phyloP scores from a whole-genome alignment of 768 basidiomycete genomes.

The Rhodotorula sphaerocarpa region DNA sequence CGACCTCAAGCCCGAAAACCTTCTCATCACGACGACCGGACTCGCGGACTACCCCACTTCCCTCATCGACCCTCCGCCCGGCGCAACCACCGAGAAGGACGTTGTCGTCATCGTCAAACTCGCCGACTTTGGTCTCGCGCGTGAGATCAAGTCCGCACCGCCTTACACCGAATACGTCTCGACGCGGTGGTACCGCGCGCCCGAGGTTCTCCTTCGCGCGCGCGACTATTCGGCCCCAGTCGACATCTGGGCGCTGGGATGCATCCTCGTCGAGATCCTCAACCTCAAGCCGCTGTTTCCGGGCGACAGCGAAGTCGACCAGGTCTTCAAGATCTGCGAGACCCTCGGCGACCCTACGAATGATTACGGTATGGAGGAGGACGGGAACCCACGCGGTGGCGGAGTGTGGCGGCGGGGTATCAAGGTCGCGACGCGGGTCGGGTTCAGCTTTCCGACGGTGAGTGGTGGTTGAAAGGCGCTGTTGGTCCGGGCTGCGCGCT shows the following conservation, averaged over 20 bases:
- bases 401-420: conserved; percentile 79
- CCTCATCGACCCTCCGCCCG: conserved; percentile 57
- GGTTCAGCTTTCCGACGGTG: conserved; percentile 85
- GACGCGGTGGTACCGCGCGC: conserved; percentile 99
- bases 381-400: conserved; percentile 66
- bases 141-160: conserved; percentile 75
- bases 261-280: conserved; percentile 93
- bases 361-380: conserved; percentile 68
- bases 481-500: not conserved
- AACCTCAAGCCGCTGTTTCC: conserved; percentile 94
- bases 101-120: conserved; percentile 95
- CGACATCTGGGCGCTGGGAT: conserved; percentile 98
- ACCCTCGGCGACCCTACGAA: conserved; percentile 84
- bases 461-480: conserved; percentile 41
- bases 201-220: conserved; percentile 85
- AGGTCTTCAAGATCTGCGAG: conserved; percentile 80
- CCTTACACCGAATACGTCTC: conserved; percentile 99
- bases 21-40: conserved; percentile 94
- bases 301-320: conserved; percentile 83
- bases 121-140: conserved; percentile 93
- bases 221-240: conserved; percentile 93
- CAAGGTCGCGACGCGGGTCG: conserved; percentile 74
- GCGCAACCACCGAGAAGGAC: conserved; percentile 70
- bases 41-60: conserved; percentile 81
- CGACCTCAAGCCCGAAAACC: conserved; percentile 99